These are phyloP conservation scores for Aureobasidium leucospermi DNA, from an alignment of 2,329 filamentous ascomycete species.

Conservation along the genomic window DNA sequence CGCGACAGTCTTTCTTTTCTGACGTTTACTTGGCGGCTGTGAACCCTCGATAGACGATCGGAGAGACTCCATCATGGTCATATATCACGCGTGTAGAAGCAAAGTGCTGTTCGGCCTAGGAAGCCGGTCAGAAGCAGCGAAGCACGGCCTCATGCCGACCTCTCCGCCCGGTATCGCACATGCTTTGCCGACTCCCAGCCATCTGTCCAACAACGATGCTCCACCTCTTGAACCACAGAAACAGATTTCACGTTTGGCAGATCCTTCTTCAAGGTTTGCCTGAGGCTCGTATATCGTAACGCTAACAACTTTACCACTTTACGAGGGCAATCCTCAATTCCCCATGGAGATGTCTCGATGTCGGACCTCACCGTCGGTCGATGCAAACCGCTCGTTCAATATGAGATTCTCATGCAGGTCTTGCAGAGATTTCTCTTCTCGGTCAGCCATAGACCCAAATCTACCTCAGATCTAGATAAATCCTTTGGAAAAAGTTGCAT, in stretches of 20 bases:
- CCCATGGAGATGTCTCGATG: background rate
- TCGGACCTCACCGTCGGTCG: background rate
- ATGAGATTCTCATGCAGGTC: background rate
- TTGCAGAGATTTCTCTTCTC: background rate
- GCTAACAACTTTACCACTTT: background rate
- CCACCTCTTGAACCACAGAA: background rate
- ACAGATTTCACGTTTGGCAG: background rate
- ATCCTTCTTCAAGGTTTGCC: background rate
- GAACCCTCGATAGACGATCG: background rate
- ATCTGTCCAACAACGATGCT: background rate
- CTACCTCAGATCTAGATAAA: background rate
- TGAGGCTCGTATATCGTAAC: background rate
- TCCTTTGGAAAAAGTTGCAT: background rate
- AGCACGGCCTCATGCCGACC: background rate
- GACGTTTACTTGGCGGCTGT: background rate
- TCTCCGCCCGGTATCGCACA: background rate
- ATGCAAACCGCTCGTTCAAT: background rate
- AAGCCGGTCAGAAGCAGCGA: background rate
- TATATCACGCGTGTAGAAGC: background rate
- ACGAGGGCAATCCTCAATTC: background rate
- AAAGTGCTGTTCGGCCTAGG: background rate
- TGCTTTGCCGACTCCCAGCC: background rate
- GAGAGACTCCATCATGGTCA: conserved; percentile 19
- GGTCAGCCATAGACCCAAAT: background rate
- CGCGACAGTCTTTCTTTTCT: conserved; percentile 13